A percentile compares a stretch with the other conserved stretches of the same genome.
Evolutionary conservation across 1,284 basidiomycete species (phyloP).

Genomic region (Ganoderma leucocontextum): DNA sequence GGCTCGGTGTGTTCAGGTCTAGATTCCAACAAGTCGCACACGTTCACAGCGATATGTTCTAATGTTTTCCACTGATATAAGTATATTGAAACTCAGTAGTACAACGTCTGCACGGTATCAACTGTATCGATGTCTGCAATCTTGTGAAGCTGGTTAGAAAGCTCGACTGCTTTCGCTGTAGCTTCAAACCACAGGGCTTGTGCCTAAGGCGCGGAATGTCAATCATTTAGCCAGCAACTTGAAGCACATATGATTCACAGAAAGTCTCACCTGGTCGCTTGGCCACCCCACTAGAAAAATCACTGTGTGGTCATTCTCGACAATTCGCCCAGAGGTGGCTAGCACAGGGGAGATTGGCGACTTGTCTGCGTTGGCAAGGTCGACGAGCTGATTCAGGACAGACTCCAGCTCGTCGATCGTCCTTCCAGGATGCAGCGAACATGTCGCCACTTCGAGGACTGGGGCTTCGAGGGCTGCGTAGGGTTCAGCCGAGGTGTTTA

Average conservation of each 20-base stretch:
- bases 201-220: background rate
- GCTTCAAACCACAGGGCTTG: constrained; percentile 6
- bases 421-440: constrained; percentile 23
- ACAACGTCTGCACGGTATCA: constrained; percentile 7
- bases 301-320: constrained; percentile 6
- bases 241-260: background rate
- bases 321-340: constrained; percentile 1
- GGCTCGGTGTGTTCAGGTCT: background rate
- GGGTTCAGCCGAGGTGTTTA: constrained; percentile 31
- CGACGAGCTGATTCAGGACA: background rate
- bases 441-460: constrained; percentile 31
- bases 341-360: constrained; percentile 7
- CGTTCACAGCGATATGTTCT: background rate
- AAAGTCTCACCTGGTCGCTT: constrained; percentile 1
- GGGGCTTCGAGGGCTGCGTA: constrained; percentile 33
- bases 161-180: constrained; percentile 1
- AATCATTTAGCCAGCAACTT: background rate
- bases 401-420: constrained; percentile 7
- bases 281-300: constrained; percentile 7
- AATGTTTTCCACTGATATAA: background rate
- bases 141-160: constrained; percentile 7
- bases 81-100: background rate
- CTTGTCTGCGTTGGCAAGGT: constrained; percentile 3
- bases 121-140: constrained; percentile 9
- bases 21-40: no score